Percentiles rank a stretch among this genome's conserved stretches.
Conservation (phyloP, 2,329 filamentous ascomycete genomes). For the Taxawa tesnikishii region DNA sequence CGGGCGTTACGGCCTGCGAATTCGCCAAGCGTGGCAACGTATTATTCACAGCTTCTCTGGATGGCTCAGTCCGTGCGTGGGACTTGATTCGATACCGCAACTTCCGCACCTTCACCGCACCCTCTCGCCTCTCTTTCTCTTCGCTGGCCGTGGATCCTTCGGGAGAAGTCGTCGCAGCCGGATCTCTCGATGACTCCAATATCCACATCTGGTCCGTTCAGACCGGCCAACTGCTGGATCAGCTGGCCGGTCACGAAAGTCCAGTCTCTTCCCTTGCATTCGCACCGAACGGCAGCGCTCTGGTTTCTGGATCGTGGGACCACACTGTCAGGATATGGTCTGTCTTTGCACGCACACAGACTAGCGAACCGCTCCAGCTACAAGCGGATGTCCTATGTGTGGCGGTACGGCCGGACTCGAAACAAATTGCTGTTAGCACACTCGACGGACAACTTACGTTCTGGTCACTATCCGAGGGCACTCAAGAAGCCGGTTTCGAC, state of each 20-base stretch:
- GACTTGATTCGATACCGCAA: conserved; percentile 93
- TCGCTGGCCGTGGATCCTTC: conserved; percentile 94
- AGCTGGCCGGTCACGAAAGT: conserved; percentile 82
- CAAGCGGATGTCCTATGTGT: conserved; percentile 84
- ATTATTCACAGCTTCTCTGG: conserved; percentile 85
- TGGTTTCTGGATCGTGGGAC: conserved; percentile 95
- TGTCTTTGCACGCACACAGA: conserved; percentile 87
- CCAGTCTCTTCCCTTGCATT: conserved; percentile 84
- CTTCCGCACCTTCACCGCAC: conserved; percentile 93
- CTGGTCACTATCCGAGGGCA: conserved; percentile 81
- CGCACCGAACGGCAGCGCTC: conserved; percentile 67
- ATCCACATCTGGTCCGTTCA: conserved; percentile 98
- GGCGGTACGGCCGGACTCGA: conserved; percentile 77
- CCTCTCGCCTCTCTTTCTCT: conserved; percentile 81
- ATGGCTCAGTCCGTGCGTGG: conserved; percentile 91
- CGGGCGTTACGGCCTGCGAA: conserved; percentile 85
- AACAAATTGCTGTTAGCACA: conserved; percentile 83
- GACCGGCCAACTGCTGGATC: conserved; percentile 87
- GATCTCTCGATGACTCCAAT: conserved; percentile 90
- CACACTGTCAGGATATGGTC: conserved; percentile 92
- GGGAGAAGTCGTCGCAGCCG: conserved; percentile 90
- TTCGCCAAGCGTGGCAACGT: conserved; percentile 94
- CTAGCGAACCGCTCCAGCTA: conserved; percentile 83
- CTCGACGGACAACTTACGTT: conserved; percentile 90
- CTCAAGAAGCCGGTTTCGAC: conserved; percentile 77